A percentile compares a stretch with the other conserved stretches of the same genome.
phyloP scores from a whole-genome alignment of 331 rosid species.

The Quercus phellos region DNA sequence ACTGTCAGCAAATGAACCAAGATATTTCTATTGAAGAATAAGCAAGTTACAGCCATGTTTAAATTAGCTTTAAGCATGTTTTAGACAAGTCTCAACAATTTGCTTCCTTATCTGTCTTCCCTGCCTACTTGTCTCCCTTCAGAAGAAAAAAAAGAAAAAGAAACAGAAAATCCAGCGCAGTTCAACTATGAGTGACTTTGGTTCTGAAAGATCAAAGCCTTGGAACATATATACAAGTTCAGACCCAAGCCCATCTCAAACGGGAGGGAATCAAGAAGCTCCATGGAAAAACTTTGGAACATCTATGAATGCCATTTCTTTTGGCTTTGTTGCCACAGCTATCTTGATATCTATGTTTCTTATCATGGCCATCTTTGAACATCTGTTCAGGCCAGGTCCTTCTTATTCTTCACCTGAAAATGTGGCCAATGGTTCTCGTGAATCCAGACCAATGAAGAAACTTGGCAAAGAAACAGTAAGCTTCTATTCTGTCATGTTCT shows the following conservation, averaged over 20 bases:
- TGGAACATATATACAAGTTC: constrained; percentile 62
- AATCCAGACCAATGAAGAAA: constrained; percentile 40
- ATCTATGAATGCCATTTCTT: constrained; percentile 85
- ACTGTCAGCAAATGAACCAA: constrained; percentile 2
- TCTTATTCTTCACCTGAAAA: constrained; percentile 50
- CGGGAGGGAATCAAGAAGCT: constrained; percentile 49
- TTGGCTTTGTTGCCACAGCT: constrained; percentile 94
- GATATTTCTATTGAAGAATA: background rate
- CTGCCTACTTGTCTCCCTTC: background rate
- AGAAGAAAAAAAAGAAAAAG: constrained; percentile 3
- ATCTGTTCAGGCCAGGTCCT: constrained; percentile 64
- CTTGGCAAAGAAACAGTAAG: constrained; percentile 53
- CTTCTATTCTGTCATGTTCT: background rate
- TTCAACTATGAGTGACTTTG: constrained; percentile 45
- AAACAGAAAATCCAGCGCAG: background rate
- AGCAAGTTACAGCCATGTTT: constrained; percentile 1
- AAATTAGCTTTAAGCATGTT: background rate
- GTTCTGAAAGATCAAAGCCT: constrained; percentile 51
- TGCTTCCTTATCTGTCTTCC: constrained; percentile 1
- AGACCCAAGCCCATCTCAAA: constrained; percentile 51
- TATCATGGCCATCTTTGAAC: constrained; percentile 93
- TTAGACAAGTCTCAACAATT: background rate
- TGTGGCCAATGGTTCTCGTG: constrained; percentile 32
- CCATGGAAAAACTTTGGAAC: constrained; percentile 78
- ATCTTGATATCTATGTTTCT: constrained; percentile 89